phyloP scores from a whole-genome alignment of 2,329 filamentous ascomycete genomes.

The Hymenoscyphus infarciens region DNA sequence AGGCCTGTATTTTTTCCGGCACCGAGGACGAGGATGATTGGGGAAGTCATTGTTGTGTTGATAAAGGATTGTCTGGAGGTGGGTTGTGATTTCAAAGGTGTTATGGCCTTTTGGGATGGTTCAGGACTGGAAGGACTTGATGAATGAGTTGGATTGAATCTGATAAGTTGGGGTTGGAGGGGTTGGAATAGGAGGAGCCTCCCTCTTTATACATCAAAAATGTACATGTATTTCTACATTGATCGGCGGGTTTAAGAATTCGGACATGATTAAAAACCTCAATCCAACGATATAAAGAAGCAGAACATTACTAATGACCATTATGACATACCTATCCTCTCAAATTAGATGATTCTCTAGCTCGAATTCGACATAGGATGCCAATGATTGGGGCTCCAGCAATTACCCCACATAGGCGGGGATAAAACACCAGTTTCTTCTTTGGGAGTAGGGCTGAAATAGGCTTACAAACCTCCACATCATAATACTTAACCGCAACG shows the following conservation, averaged over 20 bases:
- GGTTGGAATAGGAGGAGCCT: background rate
- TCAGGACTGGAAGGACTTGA: too few relatives aligned
- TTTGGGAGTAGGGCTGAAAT: background rate
- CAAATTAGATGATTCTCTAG: background rate
- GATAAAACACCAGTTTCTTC: background rate
- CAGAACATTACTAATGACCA: background rate
- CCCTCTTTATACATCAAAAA: background rate
- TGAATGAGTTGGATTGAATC: background rate
- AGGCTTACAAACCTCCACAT: background rate
- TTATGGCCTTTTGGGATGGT: background rate
- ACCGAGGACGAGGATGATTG: conserved; percentile 39
- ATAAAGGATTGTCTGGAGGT: too few relatives aligned
- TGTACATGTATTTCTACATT: too few relatives aligned
- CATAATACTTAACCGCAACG: background rate
- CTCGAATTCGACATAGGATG: background rate
- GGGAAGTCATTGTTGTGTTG: too few relatives aligned
- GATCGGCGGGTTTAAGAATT: too few relatives aligned
- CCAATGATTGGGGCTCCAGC: background rate
- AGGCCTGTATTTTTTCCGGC: conserved; percentile 40
- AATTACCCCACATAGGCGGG: background rate
- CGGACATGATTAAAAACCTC: too few relatives aligned
- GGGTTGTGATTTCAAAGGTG: too few relatives aligned
- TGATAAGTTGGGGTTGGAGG: background rate
- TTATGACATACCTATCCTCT: background rate
- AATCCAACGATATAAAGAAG: background rate